Evolutionary conservation across 345 rosid genomes (phyloP), one percentile per base, ranked within the genome.

Genomic region (Bruguiera parviflora): DNA sequence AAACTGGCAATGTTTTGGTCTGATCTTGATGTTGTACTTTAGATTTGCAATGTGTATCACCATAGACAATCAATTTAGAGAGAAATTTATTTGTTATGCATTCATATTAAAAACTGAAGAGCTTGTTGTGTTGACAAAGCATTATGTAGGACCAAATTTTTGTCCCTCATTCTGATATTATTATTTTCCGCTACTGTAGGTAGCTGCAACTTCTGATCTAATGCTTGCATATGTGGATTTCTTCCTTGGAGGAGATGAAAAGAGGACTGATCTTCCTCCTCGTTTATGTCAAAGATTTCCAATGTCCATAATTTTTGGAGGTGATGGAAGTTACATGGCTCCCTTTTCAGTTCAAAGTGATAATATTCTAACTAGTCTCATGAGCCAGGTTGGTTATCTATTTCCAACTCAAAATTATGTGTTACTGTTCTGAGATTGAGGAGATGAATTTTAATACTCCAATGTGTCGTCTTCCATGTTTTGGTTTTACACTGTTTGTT

Each of bases 161-260:
- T 39, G 53, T 67, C 43, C 9, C 27, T 55, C 3, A 13, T 55
- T 55, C 22, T 9, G 22, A 52, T 67, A 56, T 43, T 47, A 13
- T 24, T 47, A 53, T 65, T 27, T 7, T 63, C 21, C 56, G 18
- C 74, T 39, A 37, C 71, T 80, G 37, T 74, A 92, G 99, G 98
- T 95, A n/a, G 93, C 97, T 67, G 98, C 99, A 53, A 88, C 92
- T 71, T 81, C 99, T 61, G 99, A 95, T 85, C 76, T 92, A 77
- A 88, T 92, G 97, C 89, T 92, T 15, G 99, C 94, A 58, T 95
- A 90, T 84, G 68, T 95, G 82, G 99, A 95, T 78, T 90, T 95
- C 85, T 95, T 90, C 83, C 94, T 95, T 73, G 99, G 99, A 19
- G 99, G 99, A 51, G 99, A 95, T 80, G 99, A 95, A 82, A 92